phyloP scores from a whole-genome alignment of 306 rosid species.

The Echinosophora koreensis region DNA sequence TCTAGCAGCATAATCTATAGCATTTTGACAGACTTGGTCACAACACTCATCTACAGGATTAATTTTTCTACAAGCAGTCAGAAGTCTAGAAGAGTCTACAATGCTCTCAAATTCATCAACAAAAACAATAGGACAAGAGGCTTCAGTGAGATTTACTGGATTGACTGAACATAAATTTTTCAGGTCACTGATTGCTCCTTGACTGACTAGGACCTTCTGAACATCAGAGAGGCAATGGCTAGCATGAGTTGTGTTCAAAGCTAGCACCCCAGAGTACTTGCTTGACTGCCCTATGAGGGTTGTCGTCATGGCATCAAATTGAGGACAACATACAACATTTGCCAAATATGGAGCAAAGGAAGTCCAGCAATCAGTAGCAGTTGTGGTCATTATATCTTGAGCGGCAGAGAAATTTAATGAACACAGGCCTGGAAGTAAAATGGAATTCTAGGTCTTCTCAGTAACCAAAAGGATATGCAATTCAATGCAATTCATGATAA shows the following conservation, averaged over 20 bases:
- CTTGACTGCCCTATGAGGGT: constrained; percentile 71
- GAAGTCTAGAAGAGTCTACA: constrained; percentile 62
- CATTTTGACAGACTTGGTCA: constrained; percentile 68
- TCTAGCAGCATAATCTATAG: constrained; percentile 62
- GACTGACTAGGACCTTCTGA: constrained; percentile 61
- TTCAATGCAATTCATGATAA: constrained; percentile 31
- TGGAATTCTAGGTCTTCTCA: constrained; percentile 32
- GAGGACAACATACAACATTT: constrained; percentile 78
- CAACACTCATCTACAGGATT: constrained; percentile 77
- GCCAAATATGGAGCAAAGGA: constrained; percentile 78
- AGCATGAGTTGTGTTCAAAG: constrained; percentile 63
- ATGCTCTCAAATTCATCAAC: constrained; percentile 65
- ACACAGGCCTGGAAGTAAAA: constrained; percentile 61
- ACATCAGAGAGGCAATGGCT: constrained; percentile 73
- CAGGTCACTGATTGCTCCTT: constrained; percentile 64
- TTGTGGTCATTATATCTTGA: constrained; percentile 55
- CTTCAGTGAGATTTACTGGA: constrained; percentile 64
- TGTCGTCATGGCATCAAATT: constrained; percentile 60
- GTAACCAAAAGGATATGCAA: constrained; percentile 13
- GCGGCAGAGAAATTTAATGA: constrained; percentile 59
- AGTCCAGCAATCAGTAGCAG: constrained; percentile 71
- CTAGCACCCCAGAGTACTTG: constrained; percentile 63
- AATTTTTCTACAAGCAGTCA: constrained; percentile 68
- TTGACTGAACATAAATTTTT: constrained; percentile 59
- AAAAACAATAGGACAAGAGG: constrained; percentile 61